These are phyloP conservation scores for Cryptococcus maquisensis DNA, from an alignment of 1,284 basidiomycete species.

Conservation along the genomic window DNA sequence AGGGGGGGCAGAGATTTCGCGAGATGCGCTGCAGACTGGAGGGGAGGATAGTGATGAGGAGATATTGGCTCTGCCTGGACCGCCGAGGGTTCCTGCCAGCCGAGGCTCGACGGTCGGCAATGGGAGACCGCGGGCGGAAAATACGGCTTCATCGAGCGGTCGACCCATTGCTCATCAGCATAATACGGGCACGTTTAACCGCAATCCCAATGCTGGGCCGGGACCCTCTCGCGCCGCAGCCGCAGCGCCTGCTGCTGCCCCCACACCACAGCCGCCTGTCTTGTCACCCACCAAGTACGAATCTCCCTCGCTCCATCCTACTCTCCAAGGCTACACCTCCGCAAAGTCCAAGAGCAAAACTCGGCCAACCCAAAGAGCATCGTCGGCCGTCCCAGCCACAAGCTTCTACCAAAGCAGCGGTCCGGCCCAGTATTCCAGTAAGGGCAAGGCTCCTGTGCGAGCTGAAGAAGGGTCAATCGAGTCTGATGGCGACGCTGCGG, in stretches of 20 bases:
- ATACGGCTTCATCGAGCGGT: not conserved
- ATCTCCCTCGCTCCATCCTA: not conserved
- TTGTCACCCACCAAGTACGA: too few species aligned
- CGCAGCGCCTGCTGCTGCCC: not conserved
- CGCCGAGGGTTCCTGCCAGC: not conserved
- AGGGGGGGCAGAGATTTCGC: not conserved
- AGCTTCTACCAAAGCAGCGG: not conserved
- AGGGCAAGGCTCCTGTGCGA: not conserved
- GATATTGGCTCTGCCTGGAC: not conserved
- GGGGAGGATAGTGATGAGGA: not conserved
- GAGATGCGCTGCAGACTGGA: not conserved
- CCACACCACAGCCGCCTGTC: too few species aligned
- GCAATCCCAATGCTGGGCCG: not conserved
- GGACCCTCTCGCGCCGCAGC: not conserved
- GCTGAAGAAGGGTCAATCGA: not conserved
- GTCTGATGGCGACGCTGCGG: not conserved
- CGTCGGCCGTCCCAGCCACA: not conserved
- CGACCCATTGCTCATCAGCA: not conserved
- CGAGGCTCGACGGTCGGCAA: not conserved
- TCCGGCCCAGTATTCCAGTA: not conserved
- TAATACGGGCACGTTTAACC: not conserved
- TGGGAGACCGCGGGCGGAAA: not conserved
- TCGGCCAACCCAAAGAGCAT: not conserved
- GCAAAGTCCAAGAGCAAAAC: not conserved
- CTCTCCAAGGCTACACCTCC: not conserved